Evolutionary conservation across 805 yeast genomes (phyloP).

Genomic region (Yarrowia osloensis): DNA sequence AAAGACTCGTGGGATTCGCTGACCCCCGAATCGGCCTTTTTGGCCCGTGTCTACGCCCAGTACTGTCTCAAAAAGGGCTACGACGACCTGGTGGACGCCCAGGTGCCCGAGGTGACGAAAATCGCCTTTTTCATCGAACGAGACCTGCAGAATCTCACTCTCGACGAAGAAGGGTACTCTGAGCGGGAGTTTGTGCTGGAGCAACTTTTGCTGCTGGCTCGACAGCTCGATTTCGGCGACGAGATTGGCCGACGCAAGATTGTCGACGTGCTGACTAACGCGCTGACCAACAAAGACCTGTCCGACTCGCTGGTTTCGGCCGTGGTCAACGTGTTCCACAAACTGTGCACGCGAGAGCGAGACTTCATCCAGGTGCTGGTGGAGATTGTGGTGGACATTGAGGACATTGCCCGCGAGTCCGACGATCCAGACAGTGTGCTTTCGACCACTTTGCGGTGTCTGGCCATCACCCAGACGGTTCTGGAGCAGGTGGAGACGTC

Average conservation of each 20-base stretch:
- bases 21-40: slow-evolving; percentile 72
- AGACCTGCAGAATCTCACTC: slow-evolving; percentile 49
- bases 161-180: slow-evolving; percentile 47
- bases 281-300: slow-evolving; percentile 54
- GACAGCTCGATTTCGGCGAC: slow-evolving; percentile 80
- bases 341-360: slow-evolving; percentile 72
- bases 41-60: slow-evolving; percentile 65
- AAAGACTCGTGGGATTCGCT: slow-evolving; percentile 69
- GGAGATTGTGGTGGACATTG: slow-evolving; percentile 83
- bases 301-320: slow-evolving; percentile 56
- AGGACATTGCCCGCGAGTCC: slow-evolving; percentile 56
- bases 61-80: slow-evolving; percentile 60
- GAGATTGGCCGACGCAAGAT: slow-evolving; percentile 85
- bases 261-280: slow-evolving; percentile 55
- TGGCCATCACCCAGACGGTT: slow-evolving; percentile 67
- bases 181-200: slow-evolving; percentile 73
- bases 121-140: slow-evolving; percentile 60
- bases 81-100: slow-evolving; percentile 59
- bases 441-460: slow-evolving; percentile 51
- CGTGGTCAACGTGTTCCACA: slow-evolving; percentile 65
- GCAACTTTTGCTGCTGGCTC: slow-evolving; percentile 68
- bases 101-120: slow-evolving; percentile 76
- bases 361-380: slow-evolving; percentile 82
- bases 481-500: slow-evolving; percentile 68
- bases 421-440: slow-evolving; percentile 50